Base-by-base conservation (phyloP, 345 rosid genomes). In the Turritis glabra region DNA sequence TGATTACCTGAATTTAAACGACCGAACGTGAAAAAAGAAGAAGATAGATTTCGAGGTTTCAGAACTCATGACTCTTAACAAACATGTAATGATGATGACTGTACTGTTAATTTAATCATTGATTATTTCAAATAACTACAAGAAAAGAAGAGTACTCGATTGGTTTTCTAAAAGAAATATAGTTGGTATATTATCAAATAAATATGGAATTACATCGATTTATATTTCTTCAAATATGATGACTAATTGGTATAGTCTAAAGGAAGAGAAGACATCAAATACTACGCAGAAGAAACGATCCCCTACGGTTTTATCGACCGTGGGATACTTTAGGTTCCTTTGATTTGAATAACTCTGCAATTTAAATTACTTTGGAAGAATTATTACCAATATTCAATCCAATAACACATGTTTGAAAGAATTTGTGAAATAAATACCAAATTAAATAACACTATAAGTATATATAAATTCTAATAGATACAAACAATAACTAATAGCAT, bases 21-120 rank as follows among this genome's bases (percentile, higher is more conserved):
- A 67, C 47, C 12, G 32, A 58, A 17, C 79, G 25, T 67, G 79
- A 50, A 19, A 48, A 59, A 37, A 17, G 22, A 55, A 55, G 54
- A 44, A 9, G 41, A 33, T 44, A 33, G 29, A 18, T 35, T 50
- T 67, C 35, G 52, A 75, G 54, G 52, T 50, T 67, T 75, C 27
- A 67, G 14, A 74, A 66, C 67, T 57, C 78, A 74, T 67, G 23
- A 38, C 67, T 18, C 30, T 56, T 48, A 74, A 67, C 53, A 37
- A 74, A 58, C 50, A 74, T 57, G 73, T 74, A 48, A 64, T 64
- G 71, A 74, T 65, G 40, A 74, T 18, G 59, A 19, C 66, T 55
- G 12, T 55, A 32, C 22, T 41, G 21, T 55, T 65, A 25, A 5
- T 5, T 17, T 9, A 30, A 19, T 19, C 46, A 29, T 8, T 72